Evolutionary conservation across 257 asterid species (phyloP).

Genomic region (Ehretia macrophylla): DNA sequence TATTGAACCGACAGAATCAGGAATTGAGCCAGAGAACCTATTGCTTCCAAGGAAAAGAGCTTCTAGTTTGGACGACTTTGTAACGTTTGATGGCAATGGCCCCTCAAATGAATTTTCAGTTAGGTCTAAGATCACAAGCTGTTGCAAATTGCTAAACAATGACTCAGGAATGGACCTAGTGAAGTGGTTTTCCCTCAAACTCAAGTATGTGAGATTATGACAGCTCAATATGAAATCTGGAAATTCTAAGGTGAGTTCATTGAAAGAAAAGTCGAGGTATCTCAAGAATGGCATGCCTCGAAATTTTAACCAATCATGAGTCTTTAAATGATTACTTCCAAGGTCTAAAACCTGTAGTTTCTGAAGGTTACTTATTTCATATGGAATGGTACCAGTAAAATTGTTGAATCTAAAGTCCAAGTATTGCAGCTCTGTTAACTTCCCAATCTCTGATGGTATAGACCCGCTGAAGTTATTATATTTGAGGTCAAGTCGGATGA

Average conservation of each 20-base stretch:
- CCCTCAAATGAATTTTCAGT: slow-evolving; percentile 46
- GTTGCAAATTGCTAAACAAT: slow-evolving; percentile 36
- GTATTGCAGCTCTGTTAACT: slow-evolving; percentile 37
- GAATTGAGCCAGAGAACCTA: no score
- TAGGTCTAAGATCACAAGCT: slow-evolving; percentile 55
- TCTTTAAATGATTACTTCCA: slow-evolving; percentile 50
- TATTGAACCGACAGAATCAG: no score
- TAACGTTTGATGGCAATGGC: slow-evolving; percentile 35
- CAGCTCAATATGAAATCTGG: no score
- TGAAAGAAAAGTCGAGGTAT: slow-evolving; percentile 55
- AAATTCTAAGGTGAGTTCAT: no score
- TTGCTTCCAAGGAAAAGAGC: no score
- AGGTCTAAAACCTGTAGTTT: slow-evolving; percentile 51
- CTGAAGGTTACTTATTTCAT: no score
- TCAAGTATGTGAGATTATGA: no score
- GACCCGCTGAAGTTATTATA: slow-evolving; percentile 50
- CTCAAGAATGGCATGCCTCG: slow-evolving; percentile 43
- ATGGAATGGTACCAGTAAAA: background rate
- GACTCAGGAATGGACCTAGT: slow-evolving; percentile 60
- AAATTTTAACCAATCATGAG: slow-evolving; percentile 63
- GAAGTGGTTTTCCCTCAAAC: no score
- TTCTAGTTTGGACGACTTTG: slow-evolving; percentile 44
- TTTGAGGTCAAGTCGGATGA: slow-evolving; percentile 34
- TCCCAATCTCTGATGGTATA: slow-evolving; percentile 56
- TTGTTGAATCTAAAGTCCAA: slow-evolving; percentile 34